Base-by-base conservation (phyloP, 2,329 filamentous ascomycete species). In the Chaetomiaceae sp. region DNA sequence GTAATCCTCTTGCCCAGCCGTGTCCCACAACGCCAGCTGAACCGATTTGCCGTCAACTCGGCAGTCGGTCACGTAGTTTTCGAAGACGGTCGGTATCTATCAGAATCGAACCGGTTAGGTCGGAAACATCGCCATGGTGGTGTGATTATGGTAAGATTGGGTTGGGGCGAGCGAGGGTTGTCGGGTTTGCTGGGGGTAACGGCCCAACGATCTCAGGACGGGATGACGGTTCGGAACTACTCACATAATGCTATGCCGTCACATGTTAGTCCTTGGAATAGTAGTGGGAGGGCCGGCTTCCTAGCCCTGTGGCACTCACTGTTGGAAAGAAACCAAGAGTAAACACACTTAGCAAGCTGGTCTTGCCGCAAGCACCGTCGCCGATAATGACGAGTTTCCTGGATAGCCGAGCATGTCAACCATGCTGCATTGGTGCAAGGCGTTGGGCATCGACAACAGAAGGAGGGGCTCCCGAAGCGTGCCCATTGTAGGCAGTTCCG, bases 31-130 rank as follows among this genome's bases (percentile, higher is more conserved):
- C 47, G 94, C 94, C 59, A 99, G 80, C 75, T 99, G 94, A 34
- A 99, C 94, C n/a, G 90, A 96, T 70, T 96, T 96, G 66, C 94
- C 94, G 69, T 99, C 94, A 56, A 99, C 94, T 74, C 92, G 82
- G 73, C 94, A 99, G 74, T 99, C 94, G 63, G 94, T 99, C 60
- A 99, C 94, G 67, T 99, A 99, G 75, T 99, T 99, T 69, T 99
- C 94, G 72, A 99, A 99, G 33, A 99, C 94, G 42, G 94, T 99
- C 1, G 94, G 94, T 47, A 96, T 91, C 86, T 90, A 70, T 18
- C 37, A 44, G 16, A 41, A 32, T 37, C 21, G 33, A 37, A 7
- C 4, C 16, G 40, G 53, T 53, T 50, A 51, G 54, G 40, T 30
- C 13, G 29, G 25, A 10, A 20, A 21, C 9, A 25, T 23, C 21